A percentile compares a stretch with the other conserved stretches of the same genome.
Evolutionary conservation across 2,329 filamentous ascomycete species (phyloP).

Genomic region (Nannizziopsis arthrosporioides): DNA sequence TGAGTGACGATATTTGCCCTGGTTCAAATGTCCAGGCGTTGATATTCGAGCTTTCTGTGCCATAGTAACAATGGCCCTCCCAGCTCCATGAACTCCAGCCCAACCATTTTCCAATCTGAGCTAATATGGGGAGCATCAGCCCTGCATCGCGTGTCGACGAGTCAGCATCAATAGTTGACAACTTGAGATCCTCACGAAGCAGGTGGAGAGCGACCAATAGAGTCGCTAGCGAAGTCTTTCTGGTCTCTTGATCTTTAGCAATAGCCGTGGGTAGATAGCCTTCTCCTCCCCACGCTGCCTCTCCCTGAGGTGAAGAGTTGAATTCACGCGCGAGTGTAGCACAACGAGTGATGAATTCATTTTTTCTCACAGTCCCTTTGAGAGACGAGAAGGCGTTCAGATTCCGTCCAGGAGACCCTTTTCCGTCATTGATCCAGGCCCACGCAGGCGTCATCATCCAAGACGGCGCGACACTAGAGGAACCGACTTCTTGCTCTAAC

Average conservation of each 20-base stretch:
- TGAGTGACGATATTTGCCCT: slow-evolving; percentile 33
- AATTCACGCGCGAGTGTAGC: slow-evolving; percentile 55
- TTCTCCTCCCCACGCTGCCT: slow-evolving; percentile 41
- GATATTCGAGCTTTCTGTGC: slow-evolving; percentile 47
- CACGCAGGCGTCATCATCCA: slow-evolving; percentile 52
- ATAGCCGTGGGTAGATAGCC: slow-evolving; percentile 56
- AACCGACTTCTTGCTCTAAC: slow-evolving; percentile 36
- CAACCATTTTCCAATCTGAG: slow-evolving; percentile 73
- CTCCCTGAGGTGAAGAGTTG: slow-evolving; percentile 47
- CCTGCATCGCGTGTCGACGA: slow-evolving; percentile 35
- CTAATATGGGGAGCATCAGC: slow-evolving; percentile 59
- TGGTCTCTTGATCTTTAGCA: slow-evolving; percentile 43
- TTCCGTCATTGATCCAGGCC: slow-evolving; percentile 57
- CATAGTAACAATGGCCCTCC: slow-evolving; percentile 43
- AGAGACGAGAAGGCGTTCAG: slow-evolving; percentile 11
- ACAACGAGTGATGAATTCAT: slow-evolving; percentile 36
- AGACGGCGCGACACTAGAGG: slow-evolving; percentile 29
- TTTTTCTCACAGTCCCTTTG: slow-evolving; percentile 26
- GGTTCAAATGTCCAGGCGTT: slow-evolving; percentile 47
- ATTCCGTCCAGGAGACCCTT: slow-evolving; percentile 10
- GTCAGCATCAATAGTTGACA: slow-evolving; percentile 51
- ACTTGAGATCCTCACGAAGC: slow-evolving; percentile 77
- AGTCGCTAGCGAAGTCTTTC: slow-evolving; percentile 54
- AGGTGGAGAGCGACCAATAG: slow-evolving; percentile 69
- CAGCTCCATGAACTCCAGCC: slow-evolving; percentile 56